Conservation (phyloP, 169 alveolate species). For the Cryptosporidium baileyi region DNA sequence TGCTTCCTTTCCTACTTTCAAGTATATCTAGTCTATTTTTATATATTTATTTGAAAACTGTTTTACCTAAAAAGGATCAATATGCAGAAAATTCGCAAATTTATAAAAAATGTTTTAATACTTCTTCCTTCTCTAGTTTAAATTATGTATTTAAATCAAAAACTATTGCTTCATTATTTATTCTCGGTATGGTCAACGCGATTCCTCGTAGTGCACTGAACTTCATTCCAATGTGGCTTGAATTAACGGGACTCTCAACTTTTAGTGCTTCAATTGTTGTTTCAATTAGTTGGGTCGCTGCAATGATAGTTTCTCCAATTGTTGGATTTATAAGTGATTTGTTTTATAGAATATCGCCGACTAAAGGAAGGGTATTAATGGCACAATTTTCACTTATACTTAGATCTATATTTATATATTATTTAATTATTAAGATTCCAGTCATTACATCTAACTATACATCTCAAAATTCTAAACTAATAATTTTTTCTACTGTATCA, state of each 20-base stretch:
- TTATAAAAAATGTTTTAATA: background rate
- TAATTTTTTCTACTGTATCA: conserved; percentile 1
- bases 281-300: conserved; percentile 63
- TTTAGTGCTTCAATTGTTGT: conserved; percentile 46
- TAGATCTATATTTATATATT: conserved; percentile 19
- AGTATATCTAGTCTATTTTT: conserved; percentile 11
- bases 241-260: conserved; percentile 39
- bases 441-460: background rate
- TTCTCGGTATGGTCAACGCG: conserved; percentile 62
- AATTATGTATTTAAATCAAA: conserved; percentile 24
- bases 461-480: background rate
- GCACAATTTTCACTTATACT: conserved; percentile 44
- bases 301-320: conserved; percentile 37
- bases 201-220: conserved; percentile 60
- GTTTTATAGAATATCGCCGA: conserved; percentile 29
- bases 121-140: conserved; percentile 1
- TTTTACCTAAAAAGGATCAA: background rate
- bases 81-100: background rate
- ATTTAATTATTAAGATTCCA: conserved; percentile 17
- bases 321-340: conserved; percentile 55
- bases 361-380: conserved; percentile 53
- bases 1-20: conserved; percentile 28
- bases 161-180: background rate
- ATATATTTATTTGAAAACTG: background rate
- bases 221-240: conserved; percentile 58